phyloP scores from a whole-genome alignment of 805 yeast genomes.

The Saccharomycopsis vini region DNA sequence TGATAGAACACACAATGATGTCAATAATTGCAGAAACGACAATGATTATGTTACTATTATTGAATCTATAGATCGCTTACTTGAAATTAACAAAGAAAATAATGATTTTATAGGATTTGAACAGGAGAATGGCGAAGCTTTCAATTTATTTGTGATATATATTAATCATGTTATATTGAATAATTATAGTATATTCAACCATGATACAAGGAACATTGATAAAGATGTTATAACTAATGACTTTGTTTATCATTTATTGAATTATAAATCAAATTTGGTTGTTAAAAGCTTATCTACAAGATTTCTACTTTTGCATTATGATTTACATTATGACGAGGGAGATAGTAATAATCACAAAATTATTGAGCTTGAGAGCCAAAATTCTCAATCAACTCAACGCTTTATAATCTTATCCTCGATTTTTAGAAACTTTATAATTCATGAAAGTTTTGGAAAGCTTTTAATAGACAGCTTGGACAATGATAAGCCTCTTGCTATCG shows the following conservation, averaged over 20 bases:
- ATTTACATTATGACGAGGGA: background rate
- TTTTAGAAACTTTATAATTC: slow-evolving; percentile 22
- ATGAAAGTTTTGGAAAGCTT: slow-evolving; percentile 29
- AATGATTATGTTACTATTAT: background rate
- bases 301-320: background rate
- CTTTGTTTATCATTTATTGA: slow-evolving; percentile 20
- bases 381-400: slow-evolving; percentile 3
- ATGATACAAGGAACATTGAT: slow-evolving; percentile 2
- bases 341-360: background rate
- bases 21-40: background rate
- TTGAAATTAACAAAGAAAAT: background rate
- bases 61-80: background rate
- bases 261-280: slow-evolving; percentile 1
- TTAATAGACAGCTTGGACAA: too few relatives aligned
- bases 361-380: slow-evolving; percentile 13
- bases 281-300: background rate
- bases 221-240: slow-evolving; percentile 13
- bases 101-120: background rate
- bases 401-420: slow-evolving; percentile 23
- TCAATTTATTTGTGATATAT: slow-evolving; percentile 12
- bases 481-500: slow-evolving; percentile 1
- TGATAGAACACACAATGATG: background rate
- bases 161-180: slow-evolving; percentile 15
- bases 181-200: slow-evolving; percentile 6
- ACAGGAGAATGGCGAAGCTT: too few relatives aligned